Evolutionary conservation across 768 basidiomycete species (phyloP), one percentile per base, ranked within the genome.

Genomic region (Calocybe gangraenosa): DNA sequence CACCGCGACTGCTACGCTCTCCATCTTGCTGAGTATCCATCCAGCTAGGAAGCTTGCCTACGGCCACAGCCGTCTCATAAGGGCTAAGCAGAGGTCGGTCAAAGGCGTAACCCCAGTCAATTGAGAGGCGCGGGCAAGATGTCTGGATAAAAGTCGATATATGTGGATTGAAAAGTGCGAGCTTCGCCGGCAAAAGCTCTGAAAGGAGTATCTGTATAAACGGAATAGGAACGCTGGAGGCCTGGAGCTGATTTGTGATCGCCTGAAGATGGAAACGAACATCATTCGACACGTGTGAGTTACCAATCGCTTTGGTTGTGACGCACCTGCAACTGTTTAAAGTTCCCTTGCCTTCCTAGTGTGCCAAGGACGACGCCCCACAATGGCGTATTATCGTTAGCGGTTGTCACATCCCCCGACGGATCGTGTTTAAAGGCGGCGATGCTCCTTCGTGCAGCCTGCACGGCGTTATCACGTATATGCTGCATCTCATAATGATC

Each of bases 21-120:
- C 34, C n/a, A n/a, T 51, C 40, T 25, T 47, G 40, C 51, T 63
- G 68, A 5, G 25, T 28, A 11, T 28, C 25, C 64, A 76, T 76
- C 92, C 92, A 92, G 20, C 85, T 81, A 3, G 59, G 60, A 5
- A 74, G 65, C 40, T 74, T 73, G 0, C 88, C 90, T 1, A 96
- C 72, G 9, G 84, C 92, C 1, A 98, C 88, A 3, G 84, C 81
- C 0, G 89, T 85, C 65, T 98, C 96, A 60, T 97, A 99, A 1
- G 95, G 93, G 55, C 84, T 93, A 28, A 99, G 66, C 39, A 98
- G 69, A 2, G 96, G 96, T 17, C 77, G 71, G 43, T 84, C 73
- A 66, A 99, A 99, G 1, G 95, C 96, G 58, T 94, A 94, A 3
- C 96, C 96, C 96, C 96, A 99, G 60, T 99, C 96, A 46, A 98